phyloP scores from a whole-genome alignment of 805 yeast species.

The Myxozyma kluyveri region DNA sequence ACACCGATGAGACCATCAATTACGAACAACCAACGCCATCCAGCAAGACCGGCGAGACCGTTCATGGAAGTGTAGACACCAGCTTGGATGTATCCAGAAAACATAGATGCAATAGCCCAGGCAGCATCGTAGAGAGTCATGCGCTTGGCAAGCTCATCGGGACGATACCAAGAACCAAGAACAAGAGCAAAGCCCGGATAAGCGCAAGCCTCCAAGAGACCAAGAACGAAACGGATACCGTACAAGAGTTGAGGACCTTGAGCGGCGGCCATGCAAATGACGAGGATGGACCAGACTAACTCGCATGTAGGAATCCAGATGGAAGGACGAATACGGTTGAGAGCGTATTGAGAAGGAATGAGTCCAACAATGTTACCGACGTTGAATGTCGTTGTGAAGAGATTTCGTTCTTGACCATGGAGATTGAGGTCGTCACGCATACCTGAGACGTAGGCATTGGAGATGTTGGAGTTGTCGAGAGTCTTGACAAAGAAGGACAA shows the following conservation, averaged over 20 bases:
- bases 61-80: constrained; percentile 40
- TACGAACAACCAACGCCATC: constrained; percentile 59
- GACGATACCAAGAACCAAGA: constrained; percentile 55
- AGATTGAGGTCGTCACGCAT: constrained; percentile 54
- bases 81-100: constrained; percentile 47
- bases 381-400: constrained; percentile 36
- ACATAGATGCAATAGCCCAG: constrained; percentile 31
- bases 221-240: constrained; percentile 64
- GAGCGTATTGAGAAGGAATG: constrained; percentile 12
- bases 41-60: constrained; percentile 34
- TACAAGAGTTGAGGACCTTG: constrained; percentile 40
- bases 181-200: constrained; percentile 47
- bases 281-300: constrained; percentile 13
- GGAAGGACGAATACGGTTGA: constrained; percentile 19
- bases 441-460: constrained; percentile 67
- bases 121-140: constrained; percentile 10
- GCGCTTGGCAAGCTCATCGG: constrained; percentile 49
- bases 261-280: constrained; percentile 12
- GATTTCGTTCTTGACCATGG: constrained; percentile 58
- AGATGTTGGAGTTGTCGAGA: constrained; percentile 57
- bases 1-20: constrained; percentile 55
- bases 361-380: constrained; percentile 15
- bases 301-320: constrained; percentile 18
- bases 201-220: constrained; percentile 44
- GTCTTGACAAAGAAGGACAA: constrained; percentile 67